Conservation (phyloP, 345 rosid genomes). For the Sonneratia caseolaris region DNA sequence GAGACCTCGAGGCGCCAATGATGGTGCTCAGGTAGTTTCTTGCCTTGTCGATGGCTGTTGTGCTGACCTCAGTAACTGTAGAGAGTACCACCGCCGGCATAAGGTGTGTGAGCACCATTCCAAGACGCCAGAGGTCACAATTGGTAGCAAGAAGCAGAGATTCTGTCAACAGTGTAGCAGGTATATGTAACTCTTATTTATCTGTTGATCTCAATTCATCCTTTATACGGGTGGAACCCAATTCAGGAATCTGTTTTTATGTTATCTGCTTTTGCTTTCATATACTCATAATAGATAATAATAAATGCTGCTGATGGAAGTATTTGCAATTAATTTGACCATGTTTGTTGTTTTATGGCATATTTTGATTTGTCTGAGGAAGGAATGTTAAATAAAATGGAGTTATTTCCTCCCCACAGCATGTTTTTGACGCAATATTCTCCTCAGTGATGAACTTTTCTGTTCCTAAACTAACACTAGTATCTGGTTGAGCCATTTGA, state of each 20-base stretch:
- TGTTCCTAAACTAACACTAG: background rate
- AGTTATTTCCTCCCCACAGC: background rate
- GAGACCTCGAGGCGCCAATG: slow-evolving; percentile 40
- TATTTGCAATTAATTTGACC: no score
- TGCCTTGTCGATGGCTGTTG: slow-evolving; percentile 77
- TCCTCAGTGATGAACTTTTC: background rate
- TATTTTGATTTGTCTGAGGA: background rate
- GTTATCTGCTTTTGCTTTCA: background rate
- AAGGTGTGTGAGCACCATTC: slow-evolving; percentile 90
- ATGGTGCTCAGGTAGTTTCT: slow-evolving; percentile 35
- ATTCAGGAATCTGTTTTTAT: background rate
- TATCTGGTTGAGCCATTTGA: background rate
- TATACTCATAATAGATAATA: background rate
- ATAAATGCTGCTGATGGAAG: background rate
- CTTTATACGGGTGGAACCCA: background rate
- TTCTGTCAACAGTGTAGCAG: slow-evolving; percentile 98
- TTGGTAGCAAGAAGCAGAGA: slow-evolving; percentile 57
- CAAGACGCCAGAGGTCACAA: slow-evolving; percentile 58
- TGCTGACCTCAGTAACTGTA: slow-evolving; percentile 55
- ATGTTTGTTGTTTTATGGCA: background rate
- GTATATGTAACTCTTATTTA: slow-evolving; percentile 15
- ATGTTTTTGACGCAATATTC: background rate
- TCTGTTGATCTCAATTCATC: background rate
- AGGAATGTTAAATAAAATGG: background rate
- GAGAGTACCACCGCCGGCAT: slow-evolving; percentile 81